Evolutionary conservation across 495 filamentous ascomycete genomes (phyloP), one percentile per base, ranked within the genome.

Genomic region (Cryomyces minteri): DNA sequence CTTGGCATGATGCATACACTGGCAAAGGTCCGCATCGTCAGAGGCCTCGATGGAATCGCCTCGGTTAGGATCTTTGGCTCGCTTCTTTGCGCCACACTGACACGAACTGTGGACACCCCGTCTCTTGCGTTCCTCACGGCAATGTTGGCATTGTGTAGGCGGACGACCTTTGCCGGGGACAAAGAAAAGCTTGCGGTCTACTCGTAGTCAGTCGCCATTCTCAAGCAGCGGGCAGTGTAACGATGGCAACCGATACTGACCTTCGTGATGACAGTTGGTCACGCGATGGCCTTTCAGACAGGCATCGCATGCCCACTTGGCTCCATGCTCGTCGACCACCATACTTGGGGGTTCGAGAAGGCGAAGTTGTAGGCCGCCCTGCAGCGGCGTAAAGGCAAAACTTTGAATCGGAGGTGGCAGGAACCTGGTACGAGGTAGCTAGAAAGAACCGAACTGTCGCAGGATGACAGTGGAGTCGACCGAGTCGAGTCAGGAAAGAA

Each of bases 141-240:
- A 99, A 69, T 96, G 90, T 56, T 82, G 73, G 64, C 90, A 99
- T 82, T 99, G 90, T 62, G 90, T 92, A 56, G 96, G 88, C 53
- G 90, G 90, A 54, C 90, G 82, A 63, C 90, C 90, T 65, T 99
- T 99, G 66, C 94, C 94, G 68, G 90, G 90, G 72, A 99, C 94
- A 62, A 92, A 88, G 61, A 80, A 79, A 49, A 99, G 76, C 51
- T 82, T 82, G 54, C 90, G 84, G 63, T 95, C 90, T 95, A 54
- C 11, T 34, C 11, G 40, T 39, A 33, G 9, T 9, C 12, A 10
- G 12, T 9, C 9, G 12, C 12, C 34, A 1, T 14, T 14, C 12
- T 38, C 34, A 38, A 38, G 9, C 9, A 14, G 9, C 34, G 12
- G 12, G 34, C 34, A 38, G 34, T 14, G 9, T 9, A 9, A 9